A percentile compares a stretch with the other conserved stretches of the same genome.
These are phyloP conservation scores for Dactylellina haptotyla DNA, from an alignment of 2,329 filamentous ascomycete genomes.

Conservation along the genomic window DNA sequence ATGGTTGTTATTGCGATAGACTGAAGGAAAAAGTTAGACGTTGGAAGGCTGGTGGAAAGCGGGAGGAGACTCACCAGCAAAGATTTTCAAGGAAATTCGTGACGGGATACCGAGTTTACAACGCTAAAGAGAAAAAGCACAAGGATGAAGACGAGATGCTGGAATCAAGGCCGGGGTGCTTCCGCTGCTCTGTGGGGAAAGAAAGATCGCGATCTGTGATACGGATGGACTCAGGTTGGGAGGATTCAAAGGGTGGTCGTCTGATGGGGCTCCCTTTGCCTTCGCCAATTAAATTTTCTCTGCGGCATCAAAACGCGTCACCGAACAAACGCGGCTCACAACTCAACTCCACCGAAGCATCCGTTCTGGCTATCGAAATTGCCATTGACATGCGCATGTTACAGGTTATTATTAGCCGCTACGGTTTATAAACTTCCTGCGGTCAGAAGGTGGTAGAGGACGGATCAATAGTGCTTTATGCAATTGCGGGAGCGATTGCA, in stretches of 20 bases:
- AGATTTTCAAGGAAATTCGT: constrained; percentile 45
- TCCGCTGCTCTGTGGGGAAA: background rate
- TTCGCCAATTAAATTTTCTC: constrained; percentile 25
- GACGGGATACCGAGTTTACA: constrained; percentile 22
- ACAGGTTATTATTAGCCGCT: too few relatives aligned
- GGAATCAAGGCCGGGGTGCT: background rate
- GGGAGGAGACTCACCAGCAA: constrained; percentile 21
- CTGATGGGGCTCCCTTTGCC: constrained; percentile 27
- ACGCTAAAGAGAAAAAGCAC: constrained; percentile 29
- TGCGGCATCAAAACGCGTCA: constrained; percentile 44
- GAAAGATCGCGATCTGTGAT: constrained; percentile 32
- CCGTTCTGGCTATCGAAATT: too few relatives aligned
- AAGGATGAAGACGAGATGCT: constrained; percentile 1
- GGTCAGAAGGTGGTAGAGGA: too few relatives aligned
- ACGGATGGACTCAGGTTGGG: constrained; percentile 30
- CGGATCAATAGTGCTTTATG: too few relatives aligned
- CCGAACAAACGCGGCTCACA: constrained; percentile 36
- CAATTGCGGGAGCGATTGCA: background rate
- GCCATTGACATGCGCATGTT: too few relatives aligned
- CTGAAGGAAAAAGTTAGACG: constrained; percentile 1
- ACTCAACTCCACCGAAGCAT: background rate
- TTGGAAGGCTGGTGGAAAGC: constrained; percentile 3
- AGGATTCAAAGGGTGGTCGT: constrained; percentile 34
- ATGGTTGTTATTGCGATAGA: background rate
- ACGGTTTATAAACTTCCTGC: too few relatives aligned